These are phyloP conservation scores for Suhomyces xylopsoci DNA, from an alignment of 805 yeast species.

Conservation along the genomic window DNA sequence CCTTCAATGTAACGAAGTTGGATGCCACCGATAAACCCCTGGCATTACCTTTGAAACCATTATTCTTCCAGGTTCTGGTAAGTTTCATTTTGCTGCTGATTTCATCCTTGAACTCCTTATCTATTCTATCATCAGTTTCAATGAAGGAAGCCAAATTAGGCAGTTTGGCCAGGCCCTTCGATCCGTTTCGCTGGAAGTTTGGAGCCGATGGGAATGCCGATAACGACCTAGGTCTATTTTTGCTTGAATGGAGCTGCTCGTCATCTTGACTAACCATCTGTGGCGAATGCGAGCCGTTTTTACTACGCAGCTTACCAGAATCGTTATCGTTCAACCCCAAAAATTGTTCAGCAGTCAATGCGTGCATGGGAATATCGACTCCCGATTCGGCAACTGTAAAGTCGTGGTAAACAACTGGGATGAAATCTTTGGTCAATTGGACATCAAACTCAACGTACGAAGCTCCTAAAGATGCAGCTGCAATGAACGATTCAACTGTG, in stretches of 20 bases:
- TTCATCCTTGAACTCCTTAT: slow-evolving; percentile 37
- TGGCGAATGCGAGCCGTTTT: not conserved
- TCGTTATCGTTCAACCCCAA: slow-evolving; percentile 47
- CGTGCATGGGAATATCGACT: slow-evolving; percentile 94
- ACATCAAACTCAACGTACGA: slow-evolving; percentile 96
- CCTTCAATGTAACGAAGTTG: slow-evolving; percentile 83
- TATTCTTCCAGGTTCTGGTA: slow-evolving; percentile 83
- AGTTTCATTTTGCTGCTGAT: slow-evolving; percentile 67
- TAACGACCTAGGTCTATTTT: slow-evolving; percentile 38
- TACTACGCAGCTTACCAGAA: slow-evolving; percentile 4
- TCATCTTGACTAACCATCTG: slow-evolving; percentile 18
- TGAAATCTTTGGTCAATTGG: slow-evolving; percentile 84
- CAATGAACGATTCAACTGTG: slow-evolving; percentile 90
- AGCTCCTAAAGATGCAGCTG: slow-evolving; percentile 95
- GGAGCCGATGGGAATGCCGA: slow-evolving; percentile 34
- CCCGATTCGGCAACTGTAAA: slow-evolving; percentile 94
- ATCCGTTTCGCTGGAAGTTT: slow-evolving; percentile 16
- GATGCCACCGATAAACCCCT: slow-evolving; percentile 90
- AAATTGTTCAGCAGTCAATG: slow-evolving; percentile 85
- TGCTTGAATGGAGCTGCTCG: slow-evolving; percentile 27
- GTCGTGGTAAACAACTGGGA: slow-evolving; percentile 94
- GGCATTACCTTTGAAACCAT: slow-evolving; percentile 89
- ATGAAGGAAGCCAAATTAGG: not conserved
- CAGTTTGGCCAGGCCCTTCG: slow-evolving; percentile 3
- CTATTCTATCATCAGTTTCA: slow-evolving; percentile 25